These are phyloP conservation scores for Dipodascus geniculatus DNA, from an alignment of 805 yeast species.

Conservation along the genomic window DNA sequence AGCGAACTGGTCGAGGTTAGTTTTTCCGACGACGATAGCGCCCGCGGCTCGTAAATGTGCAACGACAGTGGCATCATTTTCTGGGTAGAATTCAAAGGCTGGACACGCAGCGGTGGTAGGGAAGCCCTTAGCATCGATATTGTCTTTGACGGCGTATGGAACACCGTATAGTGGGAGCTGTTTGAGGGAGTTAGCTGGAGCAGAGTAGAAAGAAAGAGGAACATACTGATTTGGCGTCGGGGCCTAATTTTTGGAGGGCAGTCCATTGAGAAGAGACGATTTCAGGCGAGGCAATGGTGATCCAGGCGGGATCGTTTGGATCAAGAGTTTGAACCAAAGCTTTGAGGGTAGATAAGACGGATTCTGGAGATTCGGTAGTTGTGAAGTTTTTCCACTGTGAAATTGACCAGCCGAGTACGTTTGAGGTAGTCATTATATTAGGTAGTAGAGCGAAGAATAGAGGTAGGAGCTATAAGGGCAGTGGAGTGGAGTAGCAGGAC, in stretches of 20 bases:
- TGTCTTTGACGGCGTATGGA: constrained; percentile 90
- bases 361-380: constrained; percentile 43
- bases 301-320: constrained; percentile 80
- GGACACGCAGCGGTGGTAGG: constrained; percentile 96
- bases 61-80: constrained; percentile 66
- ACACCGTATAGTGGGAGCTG: constrained; percentile 70
- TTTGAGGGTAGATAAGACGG: constrained; percentile 41
- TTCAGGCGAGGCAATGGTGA: constrained; percentile 56
- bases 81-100: constrained; percentile 57
- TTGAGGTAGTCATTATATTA: neutral
- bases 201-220: constrained; percentile 3
- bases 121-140: constrained; percentile 75
- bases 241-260: constrained; percentile 37
- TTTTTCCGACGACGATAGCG: constrained; percentile 87
- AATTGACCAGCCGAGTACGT: constrained; percentile 59
- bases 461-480: too few species aligned
- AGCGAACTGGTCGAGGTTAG: constrained; percentile 94
- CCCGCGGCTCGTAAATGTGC: constrained; percentile 70
- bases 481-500: too few species aligned
- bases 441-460: neutral
- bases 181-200: constrained; percentile 7
- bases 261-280: constrained; percentile 67
- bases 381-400: constrained; percentile 70
- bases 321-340: constrained; percentile 23
- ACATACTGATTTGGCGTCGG: constrained; percentile 40